Base-by-base conservation (phyloP, 352 stramenopile genomes). In the Phytophthora multivora region DNA sequence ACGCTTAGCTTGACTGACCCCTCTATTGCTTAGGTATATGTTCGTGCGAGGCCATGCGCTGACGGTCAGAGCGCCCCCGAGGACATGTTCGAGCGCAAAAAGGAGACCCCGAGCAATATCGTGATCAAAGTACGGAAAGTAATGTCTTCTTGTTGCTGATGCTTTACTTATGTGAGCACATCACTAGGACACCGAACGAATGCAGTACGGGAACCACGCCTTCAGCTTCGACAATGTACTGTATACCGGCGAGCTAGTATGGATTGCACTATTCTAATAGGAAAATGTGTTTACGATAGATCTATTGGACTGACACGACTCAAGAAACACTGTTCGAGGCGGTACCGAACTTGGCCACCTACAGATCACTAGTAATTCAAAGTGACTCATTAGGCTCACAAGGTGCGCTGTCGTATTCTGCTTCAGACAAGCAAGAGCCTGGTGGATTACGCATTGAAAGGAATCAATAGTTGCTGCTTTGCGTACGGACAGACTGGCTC, bases 391-490 rank as follows among this genome's bases (percentile, higher is more conserved):
- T 33, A 33, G 26, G 26, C 26, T 31, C 26, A 31, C 26, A 31
- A 31, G 26, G 26, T 31, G 26, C 21, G 21, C 15, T 18, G 15
- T 45, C 15, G 23, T 38, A 12, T 12, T 33, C 28, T 33, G 28
- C 28, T 33, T 51, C 51, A 95, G 86, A 89, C 83, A 1, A 95
- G 86, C 46, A 93, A 95, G 46, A 77, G 73, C 8, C 75, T 97
- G 25, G 88, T 98, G 4, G 89, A 97, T 51, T 95, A 97, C 43
- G 83, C 90, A 5, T 60, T 98, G 63, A 88, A 89, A 47, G 93
- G 92, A 23, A 97, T 97, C 76, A 98, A 98, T 63, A 93, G 88
- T 38, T 98, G 93, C 66, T 97, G 90, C 58, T 98, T 98, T 66
- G 93, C 93, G 7, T 98, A 97, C 54, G 90, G 90, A 1, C 86